Base-by-base conservation (phyloP, 2,329 filamentous ascomycete genomes). In the Parasarocladium wereldwijsianum region DNA sequence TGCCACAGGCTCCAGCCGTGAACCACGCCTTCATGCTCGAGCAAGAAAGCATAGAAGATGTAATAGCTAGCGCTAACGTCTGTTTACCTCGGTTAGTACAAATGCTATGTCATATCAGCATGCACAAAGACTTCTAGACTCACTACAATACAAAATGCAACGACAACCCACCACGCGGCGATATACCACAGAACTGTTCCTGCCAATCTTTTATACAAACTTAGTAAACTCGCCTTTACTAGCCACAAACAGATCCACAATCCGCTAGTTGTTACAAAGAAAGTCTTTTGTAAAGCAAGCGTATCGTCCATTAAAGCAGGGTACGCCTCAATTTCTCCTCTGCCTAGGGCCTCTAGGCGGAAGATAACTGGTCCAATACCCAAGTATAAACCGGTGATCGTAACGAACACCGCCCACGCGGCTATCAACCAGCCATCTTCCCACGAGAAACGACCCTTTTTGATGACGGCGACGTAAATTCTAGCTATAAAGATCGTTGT, bases 231-330 rank as follows among this genome's bases (percentile, higher is more conserved):
- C 6, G 24, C 34, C 25, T 38, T 38, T 26, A 34, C 26, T 11
- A 34, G 32, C 36, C 36, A 36, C 14, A 38, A 25, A 21, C 36
- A 36, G 9, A 38, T 34, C 36, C 36, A 38, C 8, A 38, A 29
- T 9, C 34, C 32, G 5, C 32, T 34, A 9, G 36, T 34, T 6
- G 32, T 34, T 8, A 36, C 29, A 18, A 38, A 38, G 14, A 38
- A 36, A 1, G 34, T 34, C 14, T 34, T 38, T 13, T 36, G 36
- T 12, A 36, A 17, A 9, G 19, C 9, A 16, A 36, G 14, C 3
- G 25, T 26, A 13, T 38, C 36, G 6, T 34, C 29, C n/a, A 21
- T 8, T 1, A 34, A 10, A 4, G 13, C 26, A 3, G 21, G 17
- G 19, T 38, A 38, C 19, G 26, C 13, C 4, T 27, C 24, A 6